Percentiles rank a stretch among this genome's conserved stretches.
phyloP scores from a whole-genome alignment of 257 asterid genomes.

The Ehretia macrophylla region DNA sequence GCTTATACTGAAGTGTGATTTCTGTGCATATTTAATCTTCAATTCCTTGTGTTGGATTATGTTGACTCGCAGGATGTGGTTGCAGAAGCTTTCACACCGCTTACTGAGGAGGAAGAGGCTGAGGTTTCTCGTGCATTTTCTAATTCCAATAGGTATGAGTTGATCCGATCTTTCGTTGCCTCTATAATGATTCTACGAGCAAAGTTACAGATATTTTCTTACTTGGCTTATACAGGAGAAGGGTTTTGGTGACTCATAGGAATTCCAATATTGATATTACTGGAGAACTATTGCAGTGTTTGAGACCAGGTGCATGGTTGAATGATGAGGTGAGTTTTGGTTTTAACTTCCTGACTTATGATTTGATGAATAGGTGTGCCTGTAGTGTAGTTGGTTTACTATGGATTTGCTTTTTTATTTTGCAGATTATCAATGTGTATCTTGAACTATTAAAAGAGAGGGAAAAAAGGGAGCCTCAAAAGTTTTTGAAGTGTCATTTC shows the following conservation, averaged over 20 bases:
- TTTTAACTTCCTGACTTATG: neutral
- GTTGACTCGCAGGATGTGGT: conserved; percentile 41
- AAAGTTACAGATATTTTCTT: conserved; percentile 15
- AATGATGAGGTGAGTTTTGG: conserved; percentile 75
- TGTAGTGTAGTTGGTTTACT: conserved; percentile 6
- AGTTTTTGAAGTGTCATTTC: conserved; percentile 88
- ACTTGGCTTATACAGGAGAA: conserved; percentile 40
- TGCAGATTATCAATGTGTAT: conserved; percentile 86
- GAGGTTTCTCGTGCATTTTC: conserved; percentile 43
- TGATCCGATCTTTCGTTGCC: neutral
- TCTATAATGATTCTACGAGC: neutral
- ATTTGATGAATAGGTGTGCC: neutral
- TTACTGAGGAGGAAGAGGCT: conserved; percentile 55
- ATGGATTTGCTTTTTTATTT: conserved; percentile 16
- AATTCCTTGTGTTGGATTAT: conserved; percentile 21
- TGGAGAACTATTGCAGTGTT: conserved; percentile 70
- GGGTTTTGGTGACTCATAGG: conserved; percentile 52
- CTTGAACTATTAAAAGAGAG: conserved; percentile 85
- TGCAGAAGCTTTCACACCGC: conserved; percentile 64
- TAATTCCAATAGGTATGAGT: conserved; percentile 41
- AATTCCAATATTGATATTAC: conserved; percentile 71
- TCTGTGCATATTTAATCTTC: conserved; percentile 17
- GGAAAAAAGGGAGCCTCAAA: conserved; percentile 74
- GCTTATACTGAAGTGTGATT: conserved; percentile 2
- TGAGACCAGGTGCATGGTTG: conserved; percentile 74